Conservation (phyloP, 2,329 filamentous ascomycete genomes). For the Byssochlamys sp. region DNA sequence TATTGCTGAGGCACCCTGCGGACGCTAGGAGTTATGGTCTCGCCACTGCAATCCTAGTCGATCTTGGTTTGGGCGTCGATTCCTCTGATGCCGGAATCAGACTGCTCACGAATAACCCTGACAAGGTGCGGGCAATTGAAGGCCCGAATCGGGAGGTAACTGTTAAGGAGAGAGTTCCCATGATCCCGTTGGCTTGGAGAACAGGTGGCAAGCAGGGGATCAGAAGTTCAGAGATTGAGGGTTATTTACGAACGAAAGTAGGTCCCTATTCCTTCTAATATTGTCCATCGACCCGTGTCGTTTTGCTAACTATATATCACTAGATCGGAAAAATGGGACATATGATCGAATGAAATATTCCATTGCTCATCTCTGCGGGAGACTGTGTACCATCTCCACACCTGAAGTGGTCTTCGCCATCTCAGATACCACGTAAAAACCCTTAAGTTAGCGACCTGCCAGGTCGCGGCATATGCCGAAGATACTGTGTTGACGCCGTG, state of each 20-base stretch:
- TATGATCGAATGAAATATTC: slow-evolving; percentile 42
- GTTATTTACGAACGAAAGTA: slow-evolving; percentile 90
- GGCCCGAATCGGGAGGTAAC: slow-evolving; percentile 78
- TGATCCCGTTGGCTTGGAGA: slow-evolving; percentile 92
- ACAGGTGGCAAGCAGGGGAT: slow-evolving; percentile 68
- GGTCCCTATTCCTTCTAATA: slow-evolving; percentile 22
- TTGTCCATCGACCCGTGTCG: not conserved
- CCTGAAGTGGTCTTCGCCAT: not conserved
- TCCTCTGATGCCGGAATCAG: slow-evolving; percentile 53
- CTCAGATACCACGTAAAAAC: not conserved
- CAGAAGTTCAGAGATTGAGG: slow-evolving; percentile 77
- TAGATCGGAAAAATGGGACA: slow-evolving; percentile 85
- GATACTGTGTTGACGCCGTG: too few relatives aligned
- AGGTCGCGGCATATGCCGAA: not conserved
- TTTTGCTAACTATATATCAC: not conserved
- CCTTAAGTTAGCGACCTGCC: not conserved
- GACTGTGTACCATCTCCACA: not conserved
- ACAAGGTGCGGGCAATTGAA: slow-evolving; percentile 90
- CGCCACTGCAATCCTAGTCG: slow-evolving; percentile 87
- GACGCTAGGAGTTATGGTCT: slow-evolving; percentile 90
- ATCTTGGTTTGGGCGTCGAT: slow-evolving; percentile 64
- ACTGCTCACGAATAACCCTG: slow-evolving; percentile 89
- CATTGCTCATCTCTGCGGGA: not conserved
- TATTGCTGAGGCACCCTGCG: slow-evolving; percentile 80
- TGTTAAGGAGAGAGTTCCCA: slow-evolving; percentile 81